Evolutionary conservation across 192 early-diverging fungal species (phyloP), one percentile per base, ranked within the genome.

Genomic region (Coemansia furcata): DNA sequence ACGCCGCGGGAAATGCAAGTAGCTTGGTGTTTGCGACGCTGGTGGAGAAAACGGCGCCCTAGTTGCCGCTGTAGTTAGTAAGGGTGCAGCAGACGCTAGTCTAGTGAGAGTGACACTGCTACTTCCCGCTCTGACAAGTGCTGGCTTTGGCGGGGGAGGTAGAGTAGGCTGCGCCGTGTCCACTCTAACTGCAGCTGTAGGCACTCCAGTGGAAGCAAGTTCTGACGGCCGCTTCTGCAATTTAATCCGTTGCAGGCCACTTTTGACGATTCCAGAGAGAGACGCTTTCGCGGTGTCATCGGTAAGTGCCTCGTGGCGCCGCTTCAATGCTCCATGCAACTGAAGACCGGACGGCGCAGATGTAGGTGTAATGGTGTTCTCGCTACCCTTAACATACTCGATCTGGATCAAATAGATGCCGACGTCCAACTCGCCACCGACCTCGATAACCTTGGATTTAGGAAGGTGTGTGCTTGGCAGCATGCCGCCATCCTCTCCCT

Each of bases 1-100:
- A 10, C 78, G 72, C 29, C 73, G 68, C 8, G 78, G 78, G n/a
- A 80, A 80, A 36, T 80, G 78, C 17, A 80, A 59, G 47, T 80
- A 65, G n/a, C 46, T 67, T 1, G 66, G 60, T 2, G 44, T 33
- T 23, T 69, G 65, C 46, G 62, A 54, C 7, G 32, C 43, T 7
- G 78, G 78, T 17, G 78, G 78, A n/a, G 49, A 52, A 74, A 80
- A 80, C 4, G 36, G 19, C 17, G 63, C 52, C 26, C 50, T 54
- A 3, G 29, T 6, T 26, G 14, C 12, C 6, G 29, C 7, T 15
- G 19, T 37, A 4, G 21, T 29, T 40, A 42, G 26, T 26, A 21
- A 42, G 12, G 36, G 23, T 35, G 60, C 23, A 15, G 39, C 19
- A 10, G 23, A 40, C 23, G 26, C 50, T 14, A 29, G 21, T 1